phyloP scores from a whole-genome alignment of 768 basidiomycete genomes.

The Mycena maculata region DNA sequence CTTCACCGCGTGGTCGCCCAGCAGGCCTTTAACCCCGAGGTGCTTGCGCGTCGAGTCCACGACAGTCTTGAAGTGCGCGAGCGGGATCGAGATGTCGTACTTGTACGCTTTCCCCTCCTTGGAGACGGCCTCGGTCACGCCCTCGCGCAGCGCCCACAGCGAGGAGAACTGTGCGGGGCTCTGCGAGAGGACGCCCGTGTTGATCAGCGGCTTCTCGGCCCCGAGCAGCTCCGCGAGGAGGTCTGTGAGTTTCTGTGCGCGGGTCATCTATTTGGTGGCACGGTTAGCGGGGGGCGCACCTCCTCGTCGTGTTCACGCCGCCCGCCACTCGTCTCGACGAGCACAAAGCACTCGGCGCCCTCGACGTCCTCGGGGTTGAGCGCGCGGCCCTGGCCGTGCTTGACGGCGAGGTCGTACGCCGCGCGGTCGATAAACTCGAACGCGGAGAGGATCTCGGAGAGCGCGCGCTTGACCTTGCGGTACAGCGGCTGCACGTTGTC shows the following conservation, averaged over 20 bases:
- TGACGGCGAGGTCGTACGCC: conserved; percentile 84
- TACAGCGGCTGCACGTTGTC: conserved; percentile 89
- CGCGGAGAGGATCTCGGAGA: conserved; percentile 96
- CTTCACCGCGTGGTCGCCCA: conserved; percentile 80
- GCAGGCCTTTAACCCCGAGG: conserved; percentile 73
- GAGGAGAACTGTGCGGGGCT: conserved; percentile 89
- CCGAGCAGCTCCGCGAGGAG: conserved; percentile 84
- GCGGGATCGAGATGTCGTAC: conserved; percentile 93
- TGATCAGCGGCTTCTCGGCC: conserved; percentile 80
- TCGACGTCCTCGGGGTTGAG: conserved; percentile 79
- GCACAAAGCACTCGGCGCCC: conserved; percentile 87
- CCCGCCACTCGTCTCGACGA: conserved; percentile 95
- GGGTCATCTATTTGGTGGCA: no score
- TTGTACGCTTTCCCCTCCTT: conserved; percentile 98
- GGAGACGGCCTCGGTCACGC: conserved; percentile 89
- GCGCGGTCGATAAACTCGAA: conserved; percentile 96
- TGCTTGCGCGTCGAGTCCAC: conserved; percentile 85
- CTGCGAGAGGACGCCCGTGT: conserved; percentile 92
- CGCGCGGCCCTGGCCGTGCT: conserved; percentile 84
- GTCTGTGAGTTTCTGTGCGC: conserved; percentile 81
- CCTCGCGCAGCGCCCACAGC: conserved; percentile 93
- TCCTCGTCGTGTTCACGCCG: conserved; percentile 94
- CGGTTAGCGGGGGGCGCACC: conserved; percentile 65
- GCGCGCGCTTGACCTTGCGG: conserved; percentile 79
- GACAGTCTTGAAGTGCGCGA: conserved; percentile 86